These are phyloP conservation scores for Fusarium pseudograminearum DNA, from an alignment of 2,329 filamentous ascomycete species.

Conservation along the genomic window DNA sequence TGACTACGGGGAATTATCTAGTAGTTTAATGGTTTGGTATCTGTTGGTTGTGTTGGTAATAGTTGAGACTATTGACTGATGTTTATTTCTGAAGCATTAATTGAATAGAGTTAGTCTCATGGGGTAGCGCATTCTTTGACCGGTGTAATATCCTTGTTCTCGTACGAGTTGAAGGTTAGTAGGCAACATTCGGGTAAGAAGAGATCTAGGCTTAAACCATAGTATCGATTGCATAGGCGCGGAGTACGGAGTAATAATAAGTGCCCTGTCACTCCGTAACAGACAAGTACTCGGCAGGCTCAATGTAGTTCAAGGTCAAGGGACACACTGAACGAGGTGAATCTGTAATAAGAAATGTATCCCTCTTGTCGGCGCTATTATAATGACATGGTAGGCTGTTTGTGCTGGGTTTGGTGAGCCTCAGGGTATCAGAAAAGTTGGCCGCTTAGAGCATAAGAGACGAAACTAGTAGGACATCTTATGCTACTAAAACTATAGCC, in stretches of 20 bases:
- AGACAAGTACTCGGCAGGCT: background rate
- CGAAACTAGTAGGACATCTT: no score
- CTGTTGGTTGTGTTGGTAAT: background rate
- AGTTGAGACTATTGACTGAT: slow-evolving; percentile 23
- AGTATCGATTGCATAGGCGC: background rate
- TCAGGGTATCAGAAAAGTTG: no score
- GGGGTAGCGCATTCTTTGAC: slow-evolving; percentile 13
- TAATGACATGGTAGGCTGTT: background rate
- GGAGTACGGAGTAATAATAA: background rate
- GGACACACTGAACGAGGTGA: background rate
- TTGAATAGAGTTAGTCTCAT: slow-evolving; percentile 14
- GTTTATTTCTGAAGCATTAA: slow-evolving; percentile 11
- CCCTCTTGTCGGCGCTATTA: background rate
- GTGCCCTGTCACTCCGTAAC: background rate
- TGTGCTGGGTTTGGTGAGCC: background rate
- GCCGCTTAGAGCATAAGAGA: no score
- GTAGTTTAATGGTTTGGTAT: background rate
- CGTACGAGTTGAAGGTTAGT: slow-evolving; percentile 4
- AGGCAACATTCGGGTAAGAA: background rate
- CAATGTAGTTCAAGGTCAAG: background rate
- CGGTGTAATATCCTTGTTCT: slow-evolving; percentile 11
- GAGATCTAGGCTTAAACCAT: background rate
- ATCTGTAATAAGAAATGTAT: background rate
- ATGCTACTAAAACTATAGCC: no score
- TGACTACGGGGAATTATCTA: background rate